Conservation (phyloP, 139 green algal genomes). For the Chlorella sorokiniana region DNA sequence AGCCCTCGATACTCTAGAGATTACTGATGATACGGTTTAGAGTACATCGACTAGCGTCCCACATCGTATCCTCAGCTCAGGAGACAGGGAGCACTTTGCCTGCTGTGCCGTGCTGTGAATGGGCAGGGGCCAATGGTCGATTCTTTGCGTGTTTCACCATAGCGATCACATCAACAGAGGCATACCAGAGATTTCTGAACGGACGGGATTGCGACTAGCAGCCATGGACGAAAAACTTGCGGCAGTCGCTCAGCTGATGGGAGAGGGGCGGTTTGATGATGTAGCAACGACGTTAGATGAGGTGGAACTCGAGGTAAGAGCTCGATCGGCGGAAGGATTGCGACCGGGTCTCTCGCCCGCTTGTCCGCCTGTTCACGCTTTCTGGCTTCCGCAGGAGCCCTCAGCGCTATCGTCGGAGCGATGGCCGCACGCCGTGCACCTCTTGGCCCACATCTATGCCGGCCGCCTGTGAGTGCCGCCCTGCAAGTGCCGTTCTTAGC, state of each 20-base stretch:
- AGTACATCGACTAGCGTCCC: no score
- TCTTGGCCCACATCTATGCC: conserved; percentile 32
- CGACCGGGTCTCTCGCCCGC: not conserved
- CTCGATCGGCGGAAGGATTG: not conserved
- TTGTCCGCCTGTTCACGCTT: not conserved
- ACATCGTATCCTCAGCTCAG: not conserved
- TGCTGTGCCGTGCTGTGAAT: not conserved
- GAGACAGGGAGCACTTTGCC: not conserved
- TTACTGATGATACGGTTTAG: no score
- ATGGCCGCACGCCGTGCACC: conserved; percentile 36
- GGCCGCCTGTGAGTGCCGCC: conserved; percentile 26
- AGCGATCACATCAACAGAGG: no score
- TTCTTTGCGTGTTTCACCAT: no score
- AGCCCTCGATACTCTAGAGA: no score
- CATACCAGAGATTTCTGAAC: not conserved
- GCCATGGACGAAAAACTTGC: not conserved
- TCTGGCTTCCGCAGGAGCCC: conserved; percentile 12
- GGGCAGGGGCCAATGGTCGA: no score
- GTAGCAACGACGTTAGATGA: not conserved
- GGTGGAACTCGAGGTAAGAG: conserved; percentile 20
- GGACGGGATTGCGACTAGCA: not conserved
- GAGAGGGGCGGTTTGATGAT: not conserved
- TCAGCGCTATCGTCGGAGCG: not conserved
- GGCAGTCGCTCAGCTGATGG: not conserved
- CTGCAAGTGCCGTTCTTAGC: not conserved